Conservation (phyloP, 768 basidiomycete genomes). For the Stropharia rugosoannulata region DNA sequence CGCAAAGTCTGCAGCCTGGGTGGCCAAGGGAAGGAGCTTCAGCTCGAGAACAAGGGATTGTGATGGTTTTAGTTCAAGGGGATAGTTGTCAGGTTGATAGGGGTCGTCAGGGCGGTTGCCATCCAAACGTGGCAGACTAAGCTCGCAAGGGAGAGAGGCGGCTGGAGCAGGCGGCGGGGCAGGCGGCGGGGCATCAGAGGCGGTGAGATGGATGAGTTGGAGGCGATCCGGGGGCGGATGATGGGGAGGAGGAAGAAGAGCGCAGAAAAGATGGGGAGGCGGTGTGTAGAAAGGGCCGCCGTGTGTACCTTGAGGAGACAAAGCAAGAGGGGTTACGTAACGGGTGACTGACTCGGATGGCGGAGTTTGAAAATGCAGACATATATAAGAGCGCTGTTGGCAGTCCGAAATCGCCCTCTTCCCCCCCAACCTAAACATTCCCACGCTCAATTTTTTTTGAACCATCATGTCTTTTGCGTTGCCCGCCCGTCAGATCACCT, state of each 20-base stretch:
- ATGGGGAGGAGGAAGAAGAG: not conserved
- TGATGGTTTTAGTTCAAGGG: slow-evolving; percentile 12
- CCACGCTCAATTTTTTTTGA: slow-evolving; percentile 35
- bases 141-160: not conserved
- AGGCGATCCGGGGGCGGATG: not conserved
- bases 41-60: slow-evolving; percentile 3
- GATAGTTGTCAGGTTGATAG: slow-evolving; percentile 17
- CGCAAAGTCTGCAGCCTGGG: not conserved
- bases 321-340: slow-evolving; percentile 46
- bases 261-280: not conserved
- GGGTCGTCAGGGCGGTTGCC: slow-evolving; percentile 23
- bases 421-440: slow-evolving; percentile 37
- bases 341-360: slow-evolving; percentile 30
- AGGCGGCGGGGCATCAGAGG: not conserved
- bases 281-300: slow-evolving; percentile 8
- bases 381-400: slow-evolving; percentile 44
- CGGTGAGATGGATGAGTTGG: not conserved
- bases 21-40: not conserved
- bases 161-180: not conserved
- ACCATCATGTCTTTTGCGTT: slow-evolving; percentile 58
- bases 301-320: slow-evolving; percentile 21
- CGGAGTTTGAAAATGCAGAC: slow-evolving; percentile 43
- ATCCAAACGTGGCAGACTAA: slow-evolving; percentile 12
- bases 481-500: slow-evolving; percentile 77
- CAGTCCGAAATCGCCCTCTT: slow-evolving; percentile 26